Base-by-base conservation (phyloP, 2,329 filamentous ascomycete genomes). In the Monosporascus sp. region DNA sequence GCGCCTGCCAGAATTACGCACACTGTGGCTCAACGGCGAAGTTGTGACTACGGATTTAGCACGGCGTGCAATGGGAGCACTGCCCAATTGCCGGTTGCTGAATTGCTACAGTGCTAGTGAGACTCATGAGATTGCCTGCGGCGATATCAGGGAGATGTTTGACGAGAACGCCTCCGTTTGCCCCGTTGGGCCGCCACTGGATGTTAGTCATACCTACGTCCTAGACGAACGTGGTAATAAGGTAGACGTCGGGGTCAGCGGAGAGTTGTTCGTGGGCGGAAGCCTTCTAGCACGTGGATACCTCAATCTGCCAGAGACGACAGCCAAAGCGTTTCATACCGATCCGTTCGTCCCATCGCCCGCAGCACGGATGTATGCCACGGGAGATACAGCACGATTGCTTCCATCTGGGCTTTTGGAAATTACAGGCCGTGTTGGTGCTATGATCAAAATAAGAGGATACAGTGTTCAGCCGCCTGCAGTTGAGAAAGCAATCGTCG, bases 71-170 rank as follows among this genome's bases (percentile, higher is more conserved):
- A 74, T 87, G 50, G 80, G 81, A 51, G 84, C 85, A 2, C 76
- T 92, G 4, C 88, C 89, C 0, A 80, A 84, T 0, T 79, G 83
- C 3, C 83, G 86, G 17, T 71, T 93, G 14, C 80, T 92, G 56
- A 93, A 92, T 60, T 88, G 87, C 61, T 93, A 93, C 72, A 90
- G 87, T 63, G 88, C 88, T 17, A 90, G 88, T 62, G 89, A 93
- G 68, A 92, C 89, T 0, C 88, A 91, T 58, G 88, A 91, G 68
- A 84, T 89, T 55, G 87, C 88, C 1, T 90, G 85, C 58, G 88
- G 88, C 41, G 88, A 91, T 60, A 86, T 92, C 58, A 75, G 77
- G 52, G 79, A 83, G 1, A 88, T 90, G 68, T 68, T 89, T 34
- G 76, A 85, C 55, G 74, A 78, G 49, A 79, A 87, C 46, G 74